phyloP scores from a whole-genome alignment of 1,284 basidiomycete species.

The Trichosporon coremiiforme region DNA sequence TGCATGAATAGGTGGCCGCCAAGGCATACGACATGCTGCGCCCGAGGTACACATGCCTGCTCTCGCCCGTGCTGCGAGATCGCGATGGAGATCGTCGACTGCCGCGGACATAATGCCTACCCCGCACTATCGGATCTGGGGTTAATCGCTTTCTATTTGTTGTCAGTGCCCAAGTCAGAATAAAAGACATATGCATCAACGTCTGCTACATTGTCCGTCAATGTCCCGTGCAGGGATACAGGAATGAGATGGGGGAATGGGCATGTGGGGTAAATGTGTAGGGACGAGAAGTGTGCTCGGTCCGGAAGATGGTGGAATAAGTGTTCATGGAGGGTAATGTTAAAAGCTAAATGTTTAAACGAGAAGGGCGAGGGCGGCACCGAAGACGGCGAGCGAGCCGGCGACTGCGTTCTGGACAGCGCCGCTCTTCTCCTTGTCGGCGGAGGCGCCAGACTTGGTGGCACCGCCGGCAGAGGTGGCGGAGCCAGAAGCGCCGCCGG shows the following conservation, averaged over 20 bases:
- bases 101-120: no score
- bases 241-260: conserved; percentile 7
- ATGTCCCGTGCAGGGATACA: conserved; percentile 4
- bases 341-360: conserved; percentile 16
- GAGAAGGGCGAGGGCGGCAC: conserved; percentile 20
- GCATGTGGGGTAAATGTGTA: conserved; percentile 6
- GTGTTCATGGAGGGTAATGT: neutral
- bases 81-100: no score
- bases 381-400: conserved; percentile 11
- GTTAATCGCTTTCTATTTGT: no score
- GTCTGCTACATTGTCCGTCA: conserved; percentile 4
- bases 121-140: no score
- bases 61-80: neutral
- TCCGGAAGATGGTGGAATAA: neutral
- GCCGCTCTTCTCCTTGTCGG: conserved; percentile 8
- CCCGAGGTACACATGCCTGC: no score
- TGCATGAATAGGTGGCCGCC: no score
- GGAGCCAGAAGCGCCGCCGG: neutral
- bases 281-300: neutral
- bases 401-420: conserved; percentile 5
- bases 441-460: neutral
- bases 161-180: neutral
- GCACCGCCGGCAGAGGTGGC: conserved; percentile 3
- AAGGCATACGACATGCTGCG: neutral
- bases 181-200: conserved; percentile 10